Percentiles rank a stretch among this genome's conserved stretches.
phyloP scores from a whole-genome alignment of 73 alveolate genomes.

The Tetrahymena elliotti region DNA sequence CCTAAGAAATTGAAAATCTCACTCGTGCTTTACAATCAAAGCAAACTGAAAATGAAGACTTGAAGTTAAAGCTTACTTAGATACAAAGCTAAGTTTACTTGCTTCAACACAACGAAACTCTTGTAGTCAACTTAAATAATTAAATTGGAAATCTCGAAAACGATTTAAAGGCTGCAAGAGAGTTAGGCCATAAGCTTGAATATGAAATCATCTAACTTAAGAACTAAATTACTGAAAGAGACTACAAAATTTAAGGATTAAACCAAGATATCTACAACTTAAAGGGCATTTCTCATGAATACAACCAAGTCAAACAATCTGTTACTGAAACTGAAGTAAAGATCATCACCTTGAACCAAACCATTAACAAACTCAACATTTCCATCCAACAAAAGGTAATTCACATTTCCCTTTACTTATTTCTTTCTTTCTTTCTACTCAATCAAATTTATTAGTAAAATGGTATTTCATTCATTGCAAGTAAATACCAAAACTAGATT shows the following conservation, averaged over 20 bases:
- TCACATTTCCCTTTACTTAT: neutral
- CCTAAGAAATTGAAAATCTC: neutral
- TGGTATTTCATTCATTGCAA: no score
- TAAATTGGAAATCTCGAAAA: neutral
- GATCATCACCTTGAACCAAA: neutral
- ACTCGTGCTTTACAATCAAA: neutral
- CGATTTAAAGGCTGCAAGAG: neutral
- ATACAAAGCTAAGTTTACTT: neutral
- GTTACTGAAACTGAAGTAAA: neutral
- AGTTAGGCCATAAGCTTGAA: neutral
- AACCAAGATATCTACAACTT: neutral
- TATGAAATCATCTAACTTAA: neutral
- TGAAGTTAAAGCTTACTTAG: neutral
- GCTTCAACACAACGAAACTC: neutral
- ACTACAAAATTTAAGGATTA: neutral
- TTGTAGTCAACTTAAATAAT: neutral
- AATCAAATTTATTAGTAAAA: no score
- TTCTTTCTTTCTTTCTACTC: no score
- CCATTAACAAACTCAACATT: neutral
- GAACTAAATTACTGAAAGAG: neutral
- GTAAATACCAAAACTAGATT: no score
- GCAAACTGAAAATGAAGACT: neutral
- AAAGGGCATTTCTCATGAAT: neutral
- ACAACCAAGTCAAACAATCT: neutral
- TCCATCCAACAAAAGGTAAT: neutral